Conservation (phyloP, 805 yeast genomes). For the Limtongia smithiae region DNA sequence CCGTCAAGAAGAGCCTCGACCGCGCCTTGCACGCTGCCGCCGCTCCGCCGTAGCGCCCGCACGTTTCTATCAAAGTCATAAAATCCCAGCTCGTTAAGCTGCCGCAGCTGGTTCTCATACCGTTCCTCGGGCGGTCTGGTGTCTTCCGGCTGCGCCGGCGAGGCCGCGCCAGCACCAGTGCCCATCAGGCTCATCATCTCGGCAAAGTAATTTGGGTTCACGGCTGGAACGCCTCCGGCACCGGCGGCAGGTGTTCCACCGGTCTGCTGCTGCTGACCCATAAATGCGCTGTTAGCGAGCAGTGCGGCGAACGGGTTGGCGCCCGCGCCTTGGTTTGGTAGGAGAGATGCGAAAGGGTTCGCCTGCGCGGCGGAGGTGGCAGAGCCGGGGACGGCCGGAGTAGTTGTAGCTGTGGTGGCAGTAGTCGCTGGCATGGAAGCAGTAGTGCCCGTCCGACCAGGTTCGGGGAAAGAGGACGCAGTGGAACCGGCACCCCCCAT, state of each 20-base stretch:
- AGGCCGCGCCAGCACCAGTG: slow-evolving; percentile 14
- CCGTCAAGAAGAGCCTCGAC: slow-evolving; percentile 77
- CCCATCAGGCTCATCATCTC: slow-evolving; percentile 21
- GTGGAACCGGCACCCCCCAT: slow-evolving; percentile 30
- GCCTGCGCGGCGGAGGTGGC: slow-evolving; percentile 34
- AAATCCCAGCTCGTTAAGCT: slow-evolving; percentile 80
- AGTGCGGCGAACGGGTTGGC: slow-evolving; percentile 40
- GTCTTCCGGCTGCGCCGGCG: slow-evolving; percentile 48
- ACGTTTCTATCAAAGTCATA: slow-evolving; percentile 89
- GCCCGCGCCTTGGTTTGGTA: slow-evolving; percentile 39
- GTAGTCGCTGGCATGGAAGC: slow-evolving; percentile 24
- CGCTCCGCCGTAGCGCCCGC: slow-evolving; percentile 86
- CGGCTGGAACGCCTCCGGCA: slow-evolving; percentile 5
- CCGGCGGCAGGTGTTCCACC: slow-evolving; percentile 15
- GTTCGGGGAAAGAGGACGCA: slow-evolving; percentile 33
- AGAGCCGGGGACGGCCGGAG: slow-evolving; percentile 31
- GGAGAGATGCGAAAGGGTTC: slow-evolving; percentile 53
- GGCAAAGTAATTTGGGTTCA: slow-evolving; percentile 23
- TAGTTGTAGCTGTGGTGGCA: slow-evolving; percentile 26
- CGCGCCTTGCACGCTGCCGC: slow-evolving; percentile 97
- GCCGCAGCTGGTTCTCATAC: slow-evolving; percentile 66
- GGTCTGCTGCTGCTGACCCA: slow-evolving; percentile 40
- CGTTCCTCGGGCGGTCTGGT: slow-evolving; percentile 77
- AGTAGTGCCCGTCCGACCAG: slow-evolving; percentile 34
- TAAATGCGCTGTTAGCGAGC: slow-evolving; percentile 46